Base-by-base conservation (phyloP, 2,329 filamentous ascomycete species). In the Pezicula radicicola region DNA sequence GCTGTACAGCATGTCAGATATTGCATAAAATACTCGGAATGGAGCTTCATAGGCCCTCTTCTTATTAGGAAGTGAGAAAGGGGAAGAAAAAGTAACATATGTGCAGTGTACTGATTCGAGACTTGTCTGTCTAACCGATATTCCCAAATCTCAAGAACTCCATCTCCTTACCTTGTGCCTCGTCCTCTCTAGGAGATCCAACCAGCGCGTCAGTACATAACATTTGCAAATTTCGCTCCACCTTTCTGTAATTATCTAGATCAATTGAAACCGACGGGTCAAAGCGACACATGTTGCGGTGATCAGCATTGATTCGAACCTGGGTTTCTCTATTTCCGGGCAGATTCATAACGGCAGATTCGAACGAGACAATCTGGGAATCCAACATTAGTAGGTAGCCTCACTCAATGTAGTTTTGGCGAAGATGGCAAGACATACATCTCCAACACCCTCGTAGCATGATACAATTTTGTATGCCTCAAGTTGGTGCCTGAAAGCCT, bases 251-350 rank as follows among this genome's bases (percentile, higher is more conserved):
- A 28, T 45, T 45, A 30, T 45, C 42, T 28, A 45, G 16, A 28
- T 45, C 42, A 27, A 13, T n/a, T 10, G 16, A 13, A 25, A 45
- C 21, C 15, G 42, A 45, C 18, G 42, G 42, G 21, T 45, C 21
- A 27, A 45, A 45, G 21, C 42, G 42, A 45, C 42, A 45, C 42
- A 45, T 45, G 21, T 45, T 28, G 16, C 42, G 16, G 21, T 45
- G 42, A 27, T 25, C 42, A 27, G 42, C 42, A 45, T 45, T 28
- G 12, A 45, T 25, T 45, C 21, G 16, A 45, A 45, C 10, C 21
- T 45, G 42, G 21, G 16, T 45, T 45, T 45, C 42, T 27, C 42
- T 25, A 13, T 28, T 45, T 25, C 42, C 42, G 7, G 16, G 18
- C 15, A 45, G 42, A 25, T 28, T 28, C 16, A 45, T 27, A 15